These are phyloP conservation scores for Linnemannia exigua DNA, from an alignment of 192 early-diverging fungal species.

Conservation along the genomic window DNA sequence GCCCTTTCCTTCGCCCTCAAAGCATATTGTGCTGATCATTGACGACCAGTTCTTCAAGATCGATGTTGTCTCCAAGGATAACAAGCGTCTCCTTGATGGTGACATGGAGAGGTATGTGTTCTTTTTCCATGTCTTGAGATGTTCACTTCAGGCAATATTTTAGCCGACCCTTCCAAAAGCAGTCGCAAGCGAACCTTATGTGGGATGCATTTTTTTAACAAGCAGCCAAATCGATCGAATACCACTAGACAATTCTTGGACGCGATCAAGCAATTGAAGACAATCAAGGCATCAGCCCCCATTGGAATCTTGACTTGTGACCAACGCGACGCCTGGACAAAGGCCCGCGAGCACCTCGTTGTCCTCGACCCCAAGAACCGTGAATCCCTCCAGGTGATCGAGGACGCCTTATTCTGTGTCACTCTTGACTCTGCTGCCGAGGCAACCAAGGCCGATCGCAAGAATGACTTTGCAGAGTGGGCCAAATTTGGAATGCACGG, in stretches of 20 bases:
- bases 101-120: constrained; percentile 79
- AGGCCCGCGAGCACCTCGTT: constrained; percentile 76
- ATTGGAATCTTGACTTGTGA: constrained; percentile 80
- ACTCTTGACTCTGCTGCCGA: constrained; percentile 70
- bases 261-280: constrained; percentile 67
- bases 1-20: constrained; percentile 57
- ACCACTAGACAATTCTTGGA: constrained; percentile 37
- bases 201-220: background rate
- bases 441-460: constrained; percentile 42
- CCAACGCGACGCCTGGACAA: constrained; percentile 88
- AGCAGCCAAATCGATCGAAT: too few species aligned
- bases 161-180: background rate
- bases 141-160: constrained; percentile 15
- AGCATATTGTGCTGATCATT: constrained; percentile 77
- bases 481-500: constrained; percentile 71
- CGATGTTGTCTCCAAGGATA: constrained; percentile 72
- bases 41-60: constrained; percentile 87
- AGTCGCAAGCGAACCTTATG: background rate
- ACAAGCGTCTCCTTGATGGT: constrained; percentile 68
- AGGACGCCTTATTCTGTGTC: constrained; percentile 82
- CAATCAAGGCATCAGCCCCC: constrained; percentile 68
- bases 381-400: constrained; percentile 72
- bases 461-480: constrained; percentile 61
- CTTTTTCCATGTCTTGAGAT: background rate
- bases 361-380: constrained; percentile 71